phyloP scores from a whole-genome alignment of 257 asterid genomes.

The Solanum sejunctum region DNA sequence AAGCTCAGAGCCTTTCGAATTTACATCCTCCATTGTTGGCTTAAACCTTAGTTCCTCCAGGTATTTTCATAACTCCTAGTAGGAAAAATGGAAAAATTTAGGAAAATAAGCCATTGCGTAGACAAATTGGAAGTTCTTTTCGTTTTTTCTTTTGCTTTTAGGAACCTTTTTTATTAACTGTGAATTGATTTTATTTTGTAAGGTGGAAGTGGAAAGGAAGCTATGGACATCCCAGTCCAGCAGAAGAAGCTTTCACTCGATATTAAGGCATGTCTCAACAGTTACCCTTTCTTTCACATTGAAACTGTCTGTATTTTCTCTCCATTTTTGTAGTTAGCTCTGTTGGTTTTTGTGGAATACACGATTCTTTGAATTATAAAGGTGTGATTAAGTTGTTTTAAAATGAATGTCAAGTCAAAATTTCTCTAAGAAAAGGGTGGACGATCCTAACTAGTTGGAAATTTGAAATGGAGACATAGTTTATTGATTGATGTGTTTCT shows the following conservation, averaged over 20 bases:
- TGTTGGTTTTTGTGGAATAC: not conserved
- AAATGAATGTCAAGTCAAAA: not conserved
- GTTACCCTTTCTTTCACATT: not conserved
- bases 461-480: not conserved
- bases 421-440: not conserved
- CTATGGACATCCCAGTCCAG: not conserved
- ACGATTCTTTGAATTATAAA: not conserved
- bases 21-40: not conserved
- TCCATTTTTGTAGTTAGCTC: not conserved
- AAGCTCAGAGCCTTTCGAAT: not conserved
- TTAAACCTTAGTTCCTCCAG: not conserved
- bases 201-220: not conserved
- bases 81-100: not conserved
- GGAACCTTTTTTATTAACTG: not conserved
- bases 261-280: not conserved
- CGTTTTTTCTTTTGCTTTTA: not conserved
- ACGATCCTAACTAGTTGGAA: not conserved
- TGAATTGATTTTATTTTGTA: not conserved
- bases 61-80: not conserved
- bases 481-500: not conserved
- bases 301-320: not conserved
- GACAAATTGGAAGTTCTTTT: not conserved
- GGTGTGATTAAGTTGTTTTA: not conserved
- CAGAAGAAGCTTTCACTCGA: conserved; percentile 1
- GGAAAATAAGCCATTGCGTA: not conserved